Conservation (phyloP, 805 yeast genomes). For the Sugiyamaella boreocaroliniensis region DNA sequence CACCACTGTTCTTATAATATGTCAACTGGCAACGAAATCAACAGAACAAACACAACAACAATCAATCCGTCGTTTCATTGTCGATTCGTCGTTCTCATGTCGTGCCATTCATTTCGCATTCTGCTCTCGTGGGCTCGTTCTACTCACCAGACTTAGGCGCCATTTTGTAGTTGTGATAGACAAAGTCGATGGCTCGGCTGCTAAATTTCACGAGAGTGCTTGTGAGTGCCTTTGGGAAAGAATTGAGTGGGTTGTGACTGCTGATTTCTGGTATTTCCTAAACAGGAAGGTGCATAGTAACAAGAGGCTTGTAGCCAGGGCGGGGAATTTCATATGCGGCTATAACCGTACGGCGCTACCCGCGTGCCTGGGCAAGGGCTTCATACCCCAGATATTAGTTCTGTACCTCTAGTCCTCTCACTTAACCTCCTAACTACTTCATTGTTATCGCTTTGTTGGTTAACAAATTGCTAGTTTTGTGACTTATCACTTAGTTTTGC, state of each 20-base stretch:
- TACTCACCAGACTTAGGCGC: conserved; percentile 25
- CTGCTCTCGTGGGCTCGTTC: not conserved
- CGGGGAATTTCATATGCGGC: not conserved
- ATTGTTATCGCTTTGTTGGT: too few species aligned
- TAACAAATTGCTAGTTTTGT: too few species aligned
- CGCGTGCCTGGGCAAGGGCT: too few species aligned
- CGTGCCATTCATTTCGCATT: not conserved
- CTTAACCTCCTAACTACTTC: too few species aligned
- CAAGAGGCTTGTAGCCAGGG: not conserved
- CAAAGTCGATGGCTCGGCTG: not conserved
- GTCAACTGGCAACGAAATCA: too few species aligned
- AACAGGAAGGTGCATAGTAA: not conserved
- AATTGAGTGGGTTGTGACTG: not conserved
- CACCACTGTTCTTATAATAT: not conserved
- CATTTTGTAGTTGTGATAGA: conserved; percentile 13
- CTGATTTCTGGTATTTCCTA: not conserved
- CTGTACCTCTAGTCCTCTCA: too few species aligned
- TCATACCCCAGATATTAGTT: too few species aligned
- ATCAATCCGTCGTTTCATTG: too few species aligned
- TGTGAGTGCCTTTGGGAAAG: not conserved
- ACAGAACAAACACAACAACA: too few species aligned
- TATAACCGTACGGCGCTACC: too few species aligned
- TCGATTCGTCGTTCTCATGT: not conserved
- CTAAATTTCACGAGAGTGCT: not conserved
- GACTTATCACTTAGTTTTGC: too few species aligned